Base-by-base conservation (phyloP, 1,284 basidiomycete genomes). In the Leucoagaricus sp. region DNA sequence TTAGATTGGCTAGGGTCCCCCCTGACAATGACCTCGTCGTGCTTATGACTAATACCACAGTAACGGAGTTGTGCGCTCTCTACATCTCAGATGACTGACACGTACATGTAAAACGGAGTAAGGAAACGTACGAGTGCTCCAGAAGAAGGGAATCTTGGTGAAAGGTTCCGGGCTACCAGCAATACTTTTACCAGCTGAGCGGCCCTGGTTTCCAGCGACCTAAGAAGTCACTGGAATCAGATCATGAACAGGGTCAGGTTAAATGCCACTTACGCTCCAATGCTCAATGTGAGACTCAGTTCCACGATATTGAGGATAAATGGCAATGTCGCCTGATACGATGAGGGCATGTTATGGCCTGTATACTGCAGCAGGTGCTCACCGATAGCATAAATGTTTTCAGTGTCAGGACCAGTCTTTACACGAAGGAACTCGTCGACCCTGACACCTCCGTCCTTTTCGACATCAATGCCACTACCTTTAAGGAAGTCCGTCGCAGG, bases 401-500 rank as follows among this genome's bases (percentile, higher is more conserved):
- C 79, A 65, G 60, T 82, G 68, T 69, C 84, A 42, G 65, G 66
- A 13, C 71, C 70, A 33, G 68, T 70, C 34, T 67, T 77, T 17
- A 97, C 89, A 48, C 83, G 79, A 50, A 97, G 73, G 63, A 83
- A 85, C 66, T 92, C 84, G 70, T 97, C 92, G 17, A 96, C 94
- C 21, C 80, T 81, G 59, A 98, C 78, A 29, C 90, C 89, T 17
- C 91, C 91, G 64, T 94, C 91, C 66, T 82, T 85, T 72, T 94
- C 89, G 3, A 94, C 71, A 54, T 83, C 77, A 52, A 89, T 82
- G 7, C 81, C 81, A 63, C 84, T 88, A 21, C 80, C 81, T 68
- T 89, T 89, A 63, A 97, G 74, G 75, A 89, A 94, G 34, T 85
- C 75, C 0, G 95, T 96, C 2, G 93, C 92, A 26, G 95, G 95